phyloP scores from a whole-genome alignment of 208 protist species.

The Sergeia podlipaevii region DNA sequence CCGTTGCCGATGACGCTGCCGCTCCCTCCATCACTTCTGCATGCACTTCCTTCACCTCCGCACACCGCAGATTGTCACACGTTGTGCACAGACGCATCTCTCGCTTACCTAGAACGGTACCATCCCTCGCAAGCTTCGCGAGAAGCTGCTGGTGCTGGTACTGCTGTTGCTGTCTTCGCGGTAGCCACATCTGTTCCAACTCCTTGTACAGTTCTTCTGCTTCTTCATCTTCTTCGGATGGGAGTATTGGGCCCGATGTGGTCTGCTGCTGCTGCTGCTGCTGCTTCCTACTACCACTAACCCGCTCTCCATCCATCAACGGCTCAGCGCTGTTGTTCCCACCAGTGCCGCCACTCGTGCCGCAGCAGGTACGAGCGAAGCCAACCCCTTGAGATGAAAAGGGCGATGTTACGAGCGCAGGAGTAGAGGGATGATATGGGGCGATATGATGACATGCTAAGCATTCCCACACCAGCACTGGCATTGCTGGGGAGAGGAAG shows the following conservation, averaged over 20 bases:
- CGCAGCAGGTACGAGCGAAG: not conserved
- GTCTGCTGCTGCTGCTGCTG: not conserved
- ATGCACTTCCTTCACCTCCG: constrained; percentile 23
- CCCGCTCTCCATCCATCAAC: not conserved
- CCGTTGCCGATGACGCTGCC: too few species aligned
- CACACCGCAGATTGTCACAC: constrained; percentile 24
- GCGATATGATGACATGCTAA: constrained; percentile 20
- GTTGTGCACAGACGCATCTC: constrained; percentile 30
- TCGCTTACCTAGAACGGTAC: constrained; percentile 21
- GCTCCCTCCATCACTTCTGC: too few species aligned
- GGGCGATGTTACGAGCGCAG: too few species aligned
- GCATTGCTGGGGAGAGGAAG: too few species aligned
- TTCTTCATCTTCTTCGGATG: constrained; percentile 3
- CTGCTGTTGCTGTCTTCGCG: not conserved
- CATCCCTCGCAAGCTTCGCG: constrained; percentile 14
- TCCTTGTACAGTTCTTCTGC: not conserved
- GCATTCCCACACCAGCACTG: constrained; percentile 34
- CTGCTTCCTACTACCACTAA: not conserved
- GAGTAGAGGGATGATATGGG: constrained; percentile 8
- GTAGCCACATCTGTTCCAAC: too few species aligned
- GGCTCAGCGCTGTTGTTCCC: not conserved
- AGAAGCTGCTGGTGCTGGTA: constrained; percentile 1
- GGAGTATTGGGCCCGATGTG: not conserved
- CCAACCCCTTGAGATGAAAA: not conserved
- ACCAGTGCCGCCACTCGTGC: not conserved